Evolutionary conservation across 768 basidiomycete species (phyloP).

Genomic region (Gymnopilus junonius): DNA sequence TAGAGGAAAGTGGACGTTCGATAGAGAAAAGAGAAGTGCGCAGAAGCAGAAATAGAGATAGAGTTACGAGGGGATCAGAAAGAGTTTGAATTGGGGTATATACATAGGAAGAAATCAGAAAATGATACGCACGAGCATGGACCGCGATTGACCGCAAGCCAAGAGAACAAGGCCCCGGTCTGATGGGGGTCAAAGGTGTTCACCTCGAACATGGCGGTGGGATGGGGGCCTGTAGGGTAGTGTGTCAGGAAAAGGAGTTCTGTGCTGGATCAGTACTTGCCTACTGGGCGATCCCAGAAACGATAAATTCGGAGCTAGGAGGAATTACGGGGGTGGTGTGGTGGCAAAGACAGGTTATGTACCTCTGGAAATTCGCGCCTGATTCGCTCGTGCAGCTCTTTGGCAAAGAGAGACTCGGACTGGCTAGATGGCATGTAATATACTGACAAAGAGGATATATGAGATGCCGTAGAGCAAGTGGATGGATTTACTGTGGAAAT

Average conservation of each 20-base stretch:
- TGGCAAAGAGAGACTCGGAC: conserved; percentile 50
- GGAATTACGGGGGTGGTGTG: background rate
- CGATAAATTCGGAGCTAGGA: conserved; percentile 61
- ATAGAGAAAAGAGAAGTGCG: background rate
- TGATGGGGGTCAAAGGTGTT: conserved; percentile 70
- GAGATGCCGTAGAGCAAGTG: background rate
- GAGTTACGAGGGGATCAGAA: background rate
- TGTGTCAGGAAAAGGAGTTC: background rate
- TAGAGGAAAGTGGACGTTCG: background rate
- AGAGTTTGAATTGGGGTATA: background rate
- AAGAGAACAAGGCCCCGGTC: conserved; percentile 70
- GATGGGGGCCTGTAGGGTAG: conserved; percentile 60
- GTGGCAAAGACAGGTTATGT: conserved; percentile 5
- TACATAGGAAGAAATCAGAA: background rate
- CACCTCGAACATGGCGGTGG: conserved; percentile 74
- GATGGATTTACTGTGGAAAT: conserved; percentile 67
- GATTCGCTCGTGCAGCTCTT: conserved; percentile 60
- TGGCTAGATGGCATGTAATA: conserved; percentile 60
- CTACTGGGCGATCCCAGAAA: conserved; percentile 66
- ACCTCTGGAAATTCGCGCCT: conserved; percentile 74
- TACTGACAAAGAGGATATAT: conserved; percentile 39
- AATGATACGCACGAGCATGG: conserved; percentile 63
- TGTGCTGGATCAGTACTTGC: conserved; percentile 36
- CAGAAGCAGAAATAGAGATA: too few species aligned
- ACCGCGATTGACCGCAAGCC: conserved; percentile 69